Conservation (phyloP, 768 basidiomycete species). For the Astraeus odoratus region DNA sequence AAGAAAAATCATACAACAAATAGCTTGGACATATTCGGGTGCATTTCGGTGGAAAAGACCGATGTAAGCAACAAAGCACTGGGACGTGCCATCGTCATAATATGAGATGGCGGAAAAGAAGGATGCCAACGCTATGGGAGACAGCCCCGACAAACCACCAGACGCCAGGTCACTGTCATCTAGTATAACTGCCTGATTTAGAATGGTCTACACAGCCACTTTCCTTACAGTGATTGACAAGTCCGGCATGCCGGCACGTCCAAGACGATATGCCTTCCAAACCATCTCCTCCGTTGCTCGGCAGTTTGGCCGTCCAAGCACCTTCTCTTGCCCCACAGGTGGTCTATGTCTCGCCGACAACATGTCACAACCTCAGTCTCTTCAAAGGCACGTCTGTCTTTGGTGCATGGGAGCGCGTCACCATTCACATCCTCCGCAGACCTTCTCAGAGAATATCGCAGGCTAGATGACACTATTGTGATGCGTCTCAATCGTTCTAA, state of each 20-base stretch:
- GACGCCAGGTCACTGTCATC: conserved; percentile 10
- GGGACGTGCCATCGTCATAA: no score
- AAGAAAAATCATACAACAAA: no score
- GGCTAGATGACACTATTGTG: conserved; percentile 70
- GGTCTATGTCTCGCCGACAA: conserved; percentile 66
- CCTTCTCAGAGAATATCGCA: conserved; percentile 75
- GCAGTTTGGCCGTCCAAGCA: conserved; percentile 63
- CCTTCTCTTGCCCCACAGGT: conserved; percentile 52
- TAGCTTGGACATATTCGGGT: no score
- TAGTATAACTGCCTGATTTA: conserved; percentile 29
- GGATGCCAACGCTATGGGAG: conserved; percentile 18
- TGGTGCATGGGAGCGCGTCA: not conserved
- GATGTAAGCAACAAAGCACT: no score
- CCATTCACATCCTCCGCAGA: conserved; percentile 38
- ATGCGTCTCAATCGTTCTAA: conserved; percentile 78
- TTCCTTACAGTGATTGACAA: conserved; percentile 16
- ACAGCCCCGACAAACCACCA: not conserved
- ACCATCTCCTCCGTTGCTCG: conserved; percentile 45
- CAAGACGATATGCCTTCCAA: no score
- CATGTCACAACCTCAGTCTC: conserved; percentile 66
- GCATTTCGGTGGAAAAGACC: no score
- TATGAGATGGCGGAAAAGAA: not conserved
- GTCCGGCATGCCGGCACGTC: conserved; percentile 22
- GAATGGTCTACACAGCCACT: conserved; percentile 9
- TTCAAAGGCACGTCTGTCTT: conserved; percentile 51